Base-by-base conservation (phyloP, 768 basidiomycete species). In the Boletus coccyginus region DNA sequence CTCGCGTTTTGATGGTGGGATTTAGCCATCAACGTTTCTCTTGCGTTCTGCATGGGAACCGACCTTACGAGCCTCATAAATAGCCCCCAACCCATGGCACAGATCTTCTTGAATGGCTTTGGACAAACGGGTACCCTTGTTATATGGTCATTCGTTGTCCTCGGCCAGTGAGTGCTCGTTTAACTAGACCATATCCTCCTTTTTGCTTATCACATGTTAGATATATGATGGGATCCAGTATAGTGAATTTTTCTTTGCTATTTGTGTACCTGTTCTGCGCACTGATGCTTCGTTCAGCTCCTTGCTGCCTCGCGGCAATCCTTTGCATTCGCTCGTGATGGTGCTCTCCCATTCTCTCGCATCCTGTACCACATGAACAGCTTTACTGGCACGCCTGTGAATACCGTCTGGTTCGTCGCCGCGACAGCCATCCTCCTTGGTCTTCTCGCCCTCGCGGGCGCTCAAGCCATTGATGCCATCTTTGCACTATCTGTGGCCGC, bases 311-410 rank as follows among this genome's bases (percentile, higher is more conserved):
- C 81, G 1, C 79, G 81, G 17, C 82, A 82, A 65, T 73, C 75
- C 10, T 84, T 83, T 52, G 82, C 82, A 0, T 84, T 84, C 62
- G 70, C 82, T 1, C 77, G 85, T 17, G 82, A 87, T 59, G 83
- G 83, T 31, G 85, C 81, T 2, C 79, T 87, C 7, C 85, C 86
- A 1, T 71, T 83, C 46, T 86, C 86, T 2, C 60, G 61, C 6
- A 77, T 71, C 54, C 73, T 86, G n/a, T 85, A 85, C 61, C 74
- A 78, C 59, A 78, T 87, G 71, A 81, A 85, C 63, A 53, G 59
- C 7, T 73, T 65, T 53, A 84, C 81, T 7, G 72, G 75, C 32
- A 82, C 83, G 11, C 86, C 85, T 0, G 78, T 83, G 21, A 79
- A 83, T 64, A 78, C 81, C 5, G 85, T 86, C 31, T 85, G 82